phyloP scores from a whole-genome alignment of 345 rosid genomes.

The Abelmoschus esculentus region DNA sequence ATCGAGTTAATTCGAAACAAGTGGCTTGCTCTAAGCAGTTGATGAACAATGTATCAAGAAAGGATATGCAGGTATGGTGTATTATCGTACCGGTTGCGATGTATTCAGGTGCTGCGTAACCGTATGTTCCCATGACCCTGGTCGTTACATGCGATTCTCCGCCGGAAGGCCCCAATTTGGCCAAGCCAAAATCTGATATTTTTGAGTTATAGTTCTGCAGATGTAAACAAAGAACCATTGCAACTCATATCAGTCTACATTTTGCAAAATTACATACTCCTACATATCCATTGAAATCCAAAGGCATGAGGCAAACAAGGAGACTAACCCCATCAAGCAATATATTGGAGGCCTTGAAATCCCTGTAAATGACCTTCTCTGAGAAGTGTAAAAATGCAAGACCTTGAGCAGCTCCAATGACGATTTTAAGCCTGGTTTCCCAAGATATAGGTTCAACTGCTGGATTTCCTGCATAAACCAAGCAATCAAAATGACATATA shows the following conservation, averaged over 20 bases:
- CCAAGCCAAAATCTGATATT: not conserved
- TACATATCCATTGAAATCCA: not conserved
- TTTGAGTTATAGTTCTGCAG: not conserved
- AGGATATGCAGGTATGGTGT: not conserved
- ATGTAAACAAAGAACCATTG: not conserved
- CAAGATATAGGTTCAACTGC: constrained; percentile 60
- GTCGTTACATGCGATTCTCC: not conserved
- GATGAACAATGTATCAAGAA: not conserved
- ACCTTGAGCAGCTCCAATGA: constrained; percentile 72
- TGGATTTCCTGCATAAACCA: constrained; percentile 32
- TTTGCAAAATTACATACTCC: no score
- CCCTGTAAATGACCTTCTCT: constrained; percentile 70
- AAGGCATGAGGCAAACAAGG: not conserved
- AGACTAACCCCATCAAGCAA: constrained; percentile 65
- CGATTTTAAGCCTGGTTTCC: constrained; percentile 66
- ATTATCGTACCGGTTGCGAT: not conserved
- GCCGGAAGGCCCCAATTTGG: not conserved
- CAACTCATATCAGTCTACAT: not conserved
- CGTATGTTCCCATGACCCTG: not conserved
- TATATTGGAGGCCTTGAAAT: constrained; percentile 79
- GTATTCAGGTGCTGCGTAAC: not conserved
- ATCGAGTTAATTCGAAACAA: not conserved
- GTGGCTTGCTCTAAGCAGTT: no score
- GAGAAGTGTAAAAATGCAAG: constrained; percentile 65
- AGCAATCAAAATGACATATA: not conserved